Percentiles rank a stretch among this genome's conserved stretches.
Evolutionary conservation across 768 basidiomycete species (phyloP).

Genomic region (Russula virescens): DNA sequence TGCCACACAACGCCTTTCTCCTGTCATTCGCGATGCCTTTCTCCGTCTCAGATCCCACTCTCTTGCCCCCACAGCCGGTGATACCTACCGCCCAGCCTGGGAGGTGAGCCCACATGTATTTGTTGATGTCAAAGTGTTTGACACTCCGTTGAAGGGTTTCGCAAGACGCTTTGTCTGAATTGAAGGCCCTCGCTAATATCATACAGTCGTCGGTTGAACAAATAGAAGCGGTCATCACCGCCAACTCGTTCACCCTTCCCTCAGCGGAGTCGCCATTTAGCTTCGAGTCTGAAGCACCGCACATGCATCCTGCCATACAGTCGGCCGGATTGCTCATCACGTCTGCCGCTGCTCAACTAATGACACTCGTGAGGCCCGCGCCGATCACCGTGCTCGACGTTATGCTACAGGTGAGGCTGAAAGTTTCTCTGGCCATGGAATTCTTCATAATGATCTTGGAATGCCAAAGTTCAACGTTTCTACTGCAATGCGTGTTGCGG

Average conservation of each 20-base stretch:
- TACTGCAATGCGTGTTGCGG: not conserved
- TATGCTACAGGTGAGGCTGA: not conserved
- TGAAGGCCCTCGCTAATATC: constrained; percentile 12
- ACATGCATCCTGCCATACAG: not conserved
- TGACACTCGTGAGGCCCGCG: constrained; percentile 7
- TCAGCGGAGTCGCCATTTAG: not conserved
- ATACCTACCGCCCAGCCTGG: too few relatives aligned
- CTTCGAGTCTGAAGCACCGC: constrained; percentile 1
- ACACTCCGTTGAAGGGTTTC: not conserved
- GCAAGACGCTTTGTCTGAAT: not conserved
- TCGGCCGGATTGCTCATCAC: constrained; percentile 10
- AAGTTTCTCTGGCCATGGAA: not conserved
- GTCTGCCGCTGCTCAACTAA: constrained; percentile 4
- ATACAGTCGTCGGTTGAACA: constrained; percentile 6
- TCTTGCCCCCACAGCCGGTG: too few relatives aligned
- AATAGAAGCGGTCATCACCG: not conserved
- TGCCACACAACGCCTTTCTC: too few relatives aligned
- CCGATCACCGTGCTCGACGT: not conserved
- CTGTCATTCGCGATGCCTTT: too few relatives aligned
- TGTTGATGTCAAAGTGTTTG: too few relatives aligned
- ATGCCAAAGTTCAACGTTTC: not conserved
- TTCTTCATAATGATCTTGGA: not conserved
- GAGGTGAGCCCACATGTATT: too few relatives aligned
- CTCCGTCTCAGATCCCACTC: too few relatives aligned
- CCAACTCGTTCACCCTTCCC: constrained; percentile 1